Evolutionary conservation across 805 yeast species (phyloP).

Genomic region (Lipomyces spencermartinsiae): DNA sequence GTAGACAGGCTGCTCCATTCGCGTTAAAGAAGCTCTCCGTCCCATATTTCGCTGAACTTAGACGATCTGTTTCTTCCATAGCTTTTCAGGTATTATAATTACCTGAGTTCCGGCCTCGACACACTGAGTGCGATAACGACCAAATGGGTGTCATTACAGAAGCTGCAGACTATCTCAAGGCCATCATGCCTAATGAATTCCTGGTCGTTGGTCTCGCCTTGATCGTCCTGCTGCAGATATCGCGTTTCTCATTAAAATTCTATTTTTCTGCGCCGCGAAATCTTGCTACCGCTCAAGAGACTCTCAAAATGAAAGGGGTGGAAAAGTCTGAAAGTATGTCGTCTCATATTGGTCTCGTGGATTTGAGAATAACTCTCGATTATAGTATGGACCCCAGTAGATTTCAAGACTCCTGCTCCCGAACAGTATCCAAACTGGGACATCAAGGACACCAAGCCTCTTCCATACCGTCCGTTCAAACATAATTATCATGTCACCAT

Average conservation of each 20-base stretch:
- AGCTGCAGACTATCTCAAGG: not conserved
- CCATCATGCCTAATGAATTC: not conserved
- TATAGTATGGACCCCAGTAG: constrained; percentile 60
- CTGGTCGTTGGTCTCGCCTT: not conserved
- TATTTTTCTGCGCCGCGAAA: not conserved
- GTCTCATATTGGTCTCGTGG: too few relatives aligned
- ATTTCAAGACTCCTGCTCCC: constrained; percentile 58
- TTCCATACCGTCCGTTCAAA: constrained; percentile 71
- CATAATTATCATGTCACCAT: constrained; percentile 68
- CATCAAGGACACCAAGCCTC: constrained; percentile 56
- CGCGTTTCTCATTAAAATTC: not conserved
- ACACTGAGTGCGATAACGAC: not conserved
- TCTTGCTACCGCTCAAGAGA: not conserved
- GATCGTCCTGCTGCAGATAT: not conserved
- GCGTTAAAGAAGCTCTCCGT: not conserved
- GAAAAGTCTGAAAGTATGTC: not conserved
- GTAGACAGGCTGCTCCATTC: not conserved
- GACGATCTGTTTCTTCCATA: not conserved
- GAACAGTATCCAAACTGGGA: constrained; percentile 58
- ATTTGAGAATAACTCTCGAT: not conserved
- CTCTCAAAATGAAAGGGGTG: not conserved
- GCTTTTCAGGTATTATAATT: not conserved
- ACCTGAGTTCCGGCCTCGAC: not conserved
- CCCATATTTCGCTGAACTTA: not conserved
- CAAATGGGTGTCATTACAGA: constrained; percentile 1